These are phyloP conservation scores for Fusarium palustre DNA, from an alignment of 2,329 filamentous ascomycete species.

Conservation along the genomic window DNA sequence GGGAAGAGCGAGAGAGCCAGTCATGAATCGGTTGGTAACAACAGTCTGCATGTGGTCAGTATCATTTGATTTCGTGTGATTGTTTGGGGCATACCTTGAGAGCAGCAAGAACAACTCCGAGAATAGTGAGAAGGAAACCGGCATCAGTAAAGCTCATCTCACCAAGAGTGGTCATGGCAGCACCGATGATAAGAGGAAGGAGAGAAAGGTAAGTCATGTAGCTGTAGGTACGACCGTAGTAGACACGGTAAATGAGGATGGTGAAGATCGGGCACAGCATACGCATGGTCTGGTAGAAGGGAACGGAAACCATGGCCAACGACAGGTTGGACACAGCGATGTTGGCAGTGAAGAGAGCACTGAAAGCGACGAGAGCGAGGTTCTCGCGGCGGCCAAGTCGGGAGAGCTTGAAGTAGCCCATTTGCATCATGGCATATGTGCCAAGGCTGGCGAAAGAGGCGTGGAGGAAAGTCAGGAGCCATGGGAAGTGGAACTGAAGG, in stretches of 20 bases:
- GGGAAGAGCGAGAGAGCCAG: slow-evolving; percentile 67
- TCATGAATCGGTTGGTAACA: slow-evolving; percentile 73
- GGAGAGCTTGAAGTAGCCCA: slow-evolving; percentile 65
- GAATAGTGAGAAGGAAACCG: slow-evolving; percentile 66
- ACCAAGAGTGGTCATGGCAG: slow-evolving; percentile 69
- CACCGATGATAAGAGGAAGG: slow-evolving; percentile 69
- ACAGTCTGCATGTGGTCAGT: slow-evolving; percentile 60
- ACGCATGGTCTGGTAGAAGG: slow-evolving; percentile 74
- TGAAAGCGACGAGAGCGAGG: slow-evolving; percentile 68
- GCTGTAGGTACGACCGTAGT: slow-evolving; percentile 67
- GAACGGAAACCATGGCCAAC: slow-evolving; percentile 71
- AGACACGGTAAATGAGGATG: slow-evolving; percentile 69
- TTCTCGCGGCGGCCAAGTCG: slow-evolving; percentile 65
- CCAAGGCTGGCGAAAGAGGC: slow-evolving; percentile 68
- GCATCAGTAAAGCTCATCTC: slow-evolving; percentile 71
- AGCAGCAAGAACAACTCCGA: slow-evolving; percentile 66
- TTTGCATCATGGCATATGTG: slow-evolving; percentile 63
- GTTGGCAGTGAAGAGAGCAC: slow-evolving; percentile 71
- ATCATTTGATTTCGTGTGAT: neutral
- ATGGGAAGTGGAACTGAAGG: slow-evolving; percentile 67
- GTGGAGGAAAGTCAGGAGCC: slow-evolving; percentile 70
- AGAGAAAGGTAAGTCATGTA: slow-evolving; percentile 69
- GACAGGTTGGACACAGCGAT: slow-evolving; percentile 74
- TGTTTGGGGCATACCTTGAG: slow-evolving; percentile 59
- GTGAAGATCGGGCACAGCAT: slow-evolving; percentile 72